Evolutionary conservation across 2,329 filamentous ascomycete species (phyloP).

Genomic region (Stachybotrys chartarum): DNA sequence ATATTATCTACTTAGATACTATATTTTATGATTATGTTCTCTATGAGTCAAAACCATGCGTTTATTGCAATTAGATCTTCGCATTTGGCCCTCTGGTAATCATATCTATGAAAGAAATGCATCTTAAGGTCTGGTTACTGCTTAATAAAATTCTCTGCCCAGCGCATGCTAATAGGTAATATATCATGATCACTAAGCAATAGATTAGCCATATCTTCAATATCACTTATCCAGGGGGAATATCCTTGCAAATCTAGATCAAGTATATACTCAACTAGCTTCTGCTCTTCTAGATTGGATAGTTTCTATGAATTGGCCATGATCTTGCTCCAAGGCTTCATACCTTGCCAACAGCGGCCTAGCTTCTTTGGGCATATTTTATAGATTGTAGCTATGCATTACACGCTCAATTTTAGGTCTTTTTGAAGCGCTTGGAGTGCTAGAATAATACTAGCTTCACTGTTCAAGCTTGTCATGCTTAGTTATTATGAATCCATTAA

Average conservation of each 20-base stretch:
- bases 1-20: conserved; percentile 10
- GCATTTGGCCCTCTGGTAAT: not conserved
- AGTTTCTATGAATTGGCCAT: not conserved
- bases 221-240: not conserved
- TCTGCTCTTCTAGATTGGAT: not conserved
- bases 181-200: not conserved
- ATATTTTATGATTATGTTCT: not conserved
- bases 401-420: not conserved
- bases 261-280: too few relatives aligned
- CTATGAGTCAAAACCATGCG: not conserved
- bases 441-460: too few relatives aligned
- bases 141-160: not conserved
- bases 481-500: too few relatives aligned
- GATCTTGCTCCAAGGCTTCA: not conserved
- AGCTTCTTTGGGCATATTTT: not conserved
- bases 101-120: not conserved
- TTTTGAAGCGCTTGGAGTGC: not conserved
- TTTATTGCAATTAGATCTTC: not conserved
- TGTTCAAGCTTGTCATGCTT: too few relatives aligned
- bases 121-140: not conserved
- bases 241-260: not conserved
- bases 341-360: not conserved
- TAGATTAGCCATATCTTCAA: not conserved
- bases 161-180: not conserved
- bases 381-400: not conserved